Percentiles rank a stretch among this genome's conserved stretches.
These are phyloP conservation scores for Euryodendron excelsum DNA, from an alignment of 148 eudicot genomes.

Conservation along the genomic window DNA sequence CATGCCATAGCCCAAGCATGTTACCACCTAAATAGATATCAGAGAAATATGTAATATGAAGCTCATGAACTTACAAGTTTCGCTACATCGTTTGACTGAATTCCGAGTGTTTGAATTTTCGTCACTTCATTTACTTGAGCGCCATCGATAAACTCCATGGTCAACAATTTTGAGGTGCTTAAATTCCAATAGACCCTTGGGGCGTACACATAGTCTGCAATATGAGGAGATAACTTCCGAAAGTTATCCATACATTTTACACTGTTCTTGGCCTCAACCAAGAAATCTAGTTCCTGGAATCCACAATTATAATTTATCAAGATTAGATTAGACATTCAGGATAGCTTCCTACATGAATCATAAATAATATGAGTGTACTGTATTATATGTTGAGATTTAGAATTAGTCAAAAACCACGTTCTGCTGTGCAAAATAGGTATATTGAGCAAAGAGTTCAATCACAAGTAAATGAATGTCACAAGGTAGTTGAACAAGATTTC, in stretches of 20 bases:
- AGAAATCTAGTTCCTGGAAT: conserved; percentile 90
- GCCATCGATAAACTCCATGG: conserved; percentile 93
- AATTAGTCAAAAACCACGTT: not conserved
- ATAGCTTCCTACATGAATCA: not conserved
- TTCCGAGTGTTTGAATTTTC: conserved; percentile 61
- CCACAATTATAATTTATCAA: conserved; percentile 24
- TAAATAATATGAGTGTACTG: not conserved
- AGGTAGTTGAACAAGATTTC: conserved; percentile 2
- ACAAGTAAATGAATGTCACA: not conserved
- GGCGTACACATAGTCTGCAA: conserved; percentile 82
- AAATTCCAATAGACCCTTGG: conserved; percentile 78
- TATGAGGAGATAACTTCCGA: conserved; percentile 76
- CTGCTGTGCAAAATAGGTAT: not conserved
- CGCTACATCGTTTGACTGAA: conserved; percentile 74
- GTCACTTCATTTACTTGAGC: conserved; percentile 69
- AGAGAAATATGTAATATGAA: conserved; percentile 5
- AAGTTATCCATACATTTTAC: conserved; percentile 85
- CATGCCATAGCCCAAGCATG: not conserved
- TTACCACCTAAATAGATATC: not conserved
- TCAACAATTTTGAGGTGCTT: conserved; percentile 82
- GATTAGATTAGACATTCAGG: not conserved
- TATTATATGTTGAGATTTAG: not conserved
- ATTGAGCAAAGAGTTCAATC: conserved; percentile 7
- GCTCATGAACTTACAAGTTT: conserved; percentile 53
- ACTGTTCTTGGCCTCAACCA: conserved; percentile 88